Evolutionary conservation across 257 asterid species (phyloP).

Genomic region (Perilla frutescens): DNA sequence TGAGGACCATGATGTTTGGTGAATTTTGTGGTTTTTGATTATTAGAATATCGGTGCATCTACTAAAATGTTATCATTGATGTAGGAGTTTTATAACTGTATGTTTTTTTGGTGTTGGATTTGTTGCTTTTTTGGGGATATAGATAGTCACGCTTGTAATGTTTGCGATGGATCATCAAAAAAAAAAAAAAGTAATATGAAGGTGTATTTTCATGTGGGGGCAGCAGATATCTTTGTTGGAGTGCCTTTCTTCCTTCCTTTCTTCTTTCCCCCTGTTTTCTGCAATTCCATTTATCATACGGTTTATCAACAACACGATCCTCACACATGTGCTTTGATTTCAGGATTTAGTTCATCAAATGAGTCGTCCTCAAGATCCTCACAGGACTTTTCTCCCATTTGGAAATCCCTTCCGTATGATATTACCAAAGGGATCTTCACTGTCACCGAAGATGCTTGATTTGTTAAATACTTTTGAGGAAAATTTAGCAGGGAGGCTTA

Average conservation of each 20-base stretch:
- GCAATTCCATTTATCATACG: neutral
- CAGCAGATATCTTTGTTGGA: neutral
- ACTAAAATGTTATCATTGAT: neutral
- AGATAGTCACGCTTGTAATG: neutral
- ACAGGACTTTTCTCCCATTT: conserved; percentile 58
- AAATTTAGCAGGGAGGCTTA: conserved; percentile 62
- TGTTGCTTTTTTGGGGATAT: neutral
- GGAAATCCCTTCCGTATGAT: conserved; percentile 88
- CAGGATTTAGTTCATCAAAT: conserved; percentile 56
- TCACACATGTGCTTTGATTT: neutral
- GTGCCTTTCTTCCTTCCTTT: neutral
- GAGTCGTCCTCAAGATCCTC: conserved; percentile 73
- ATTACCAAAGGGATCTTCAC: conserved; percentile 58
- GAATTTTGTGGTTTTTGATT: neutral
- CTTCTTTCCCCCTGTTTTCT: neutral
- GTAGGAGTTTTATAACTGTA: neutral
- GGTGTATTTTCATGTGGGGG: neutral
- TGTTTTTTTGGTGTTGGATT: neutral
- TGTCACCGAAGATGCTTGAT: conserved; percentile 65
- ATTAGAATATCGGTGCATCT: neutral
- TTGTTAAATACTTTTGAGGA: conserved; percentile 71
- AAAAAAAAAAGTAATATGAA: neutral
- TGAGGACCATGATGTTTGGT: neutral
- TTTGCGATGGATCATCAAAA: neutral
- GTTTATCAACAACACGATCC: neutral